Percentiles rank a stretch among this genome's conserved stretches.
These are phyloP conservation scores for Aspergillus incahuasiensis DNA, from an alignment of 495 filamentous ascomycete species.

Conservation along the genomic window DNA sequence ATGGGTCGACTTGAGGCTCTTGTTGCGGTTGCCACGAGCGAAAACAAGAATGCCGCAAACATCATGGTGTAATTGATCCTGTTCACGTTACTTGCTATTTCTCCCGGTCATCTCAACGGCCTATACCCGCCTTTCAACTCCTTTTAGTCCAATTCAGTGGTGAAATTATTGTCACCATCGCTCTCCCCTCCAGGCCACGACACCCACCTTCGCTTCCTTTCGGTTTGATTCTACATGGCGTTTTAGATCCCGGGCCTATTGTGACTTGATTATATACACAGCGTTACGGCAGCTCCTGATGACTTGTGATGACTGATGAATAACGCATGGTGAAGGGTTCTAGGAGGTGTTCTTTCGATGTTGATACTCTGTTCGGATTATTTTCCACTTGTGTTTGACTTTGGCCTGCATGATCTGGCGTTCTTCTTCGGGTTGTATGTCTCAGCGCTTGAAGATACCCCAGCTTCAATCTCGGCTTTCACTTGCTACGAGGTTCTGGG, in stretches of 20 bases:
- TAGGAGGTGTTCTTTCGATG: conserved; percentile 19
- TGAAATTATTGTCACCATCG: not conserved
- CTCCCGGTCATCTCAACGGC: conserved; percentile 1
- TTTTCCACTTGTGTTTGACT: conserved; percentile 18
- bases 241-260: conserved; percentile 20
- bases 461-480: conserved; percentile 35
- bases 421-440: conserved; percentile 24
- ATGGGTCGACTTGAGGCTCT: conserved; percentile 78
- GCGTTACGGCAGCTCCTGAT: conserved; percentile 25
- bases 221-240: conserved; percentile 13
- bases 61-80: conserved; percentile 29
- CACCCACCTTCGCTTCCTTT: conserved; percentile 4
- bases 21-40: conserved; percentile 84
- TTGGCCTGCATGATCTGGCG: conserved; percentile 34
- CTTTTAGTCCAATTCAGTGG: not conserved
- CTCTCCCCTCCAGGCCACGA: not conserved
- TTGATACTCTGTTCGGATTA: conserved; percentile 20
- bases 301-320: conserved; percentile 42
- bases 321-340: conserved; percentile 32
- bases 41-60: conserved; percentile 58
- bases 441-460: conserved; percentile 40
- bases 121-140: not conserved
- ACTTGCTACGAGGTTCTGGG: conserved; percentile 32
- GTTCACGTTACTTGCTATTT: not conserved
- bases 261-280: conserved; percentile 16